These are phyloP conservation scores for Tetracladium marchalianum DNA, from an alignment of 495 filamentous ascomycete species.

Conservation along the genomic window DNA sequence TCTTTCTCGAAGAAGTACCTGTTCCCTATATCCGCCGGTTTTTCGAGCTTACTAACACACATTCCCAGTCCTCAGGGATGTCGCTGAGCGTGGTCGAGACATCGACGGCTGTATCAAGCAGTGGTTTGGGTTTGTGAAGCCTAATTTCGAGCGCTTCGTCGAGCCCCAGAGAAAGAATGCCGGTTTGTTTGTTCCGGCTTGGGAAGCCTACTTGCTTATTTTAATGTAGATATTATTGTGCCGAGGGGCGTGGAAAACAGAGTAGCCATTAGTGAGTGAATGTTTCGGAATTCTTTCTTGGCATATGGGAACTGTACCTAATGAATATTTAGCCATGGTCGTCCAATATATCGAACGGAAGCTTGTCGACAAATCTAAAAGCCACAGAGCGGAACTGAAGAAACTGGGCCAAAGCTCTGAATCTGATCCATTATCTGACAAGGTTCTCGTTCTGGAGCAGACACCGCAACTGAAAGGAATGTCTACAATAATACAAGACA, in stretches of 20 bases:
- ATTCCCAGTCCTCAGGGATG: constrained; percentile 70
- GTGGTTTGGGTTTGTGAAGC: constrained; percentile 94
- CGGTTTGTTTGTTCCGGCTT: constrained; percentile 26
- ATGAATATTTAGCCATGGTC: constrained; percentile 59
- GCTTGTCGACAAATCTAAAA: constrained; percentile 72
- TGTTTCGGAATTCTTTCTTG: not conserved
- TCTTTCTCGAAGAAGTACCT: constrained; percentile 78
- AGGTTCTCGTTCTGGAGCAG: constrained; percentile 59
- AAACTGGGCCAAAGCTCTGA: constrained; percentile 58
- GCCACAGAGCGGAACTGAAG: constrained; percentile 66
- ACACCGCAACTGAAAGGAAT: constrained; percentile 75
- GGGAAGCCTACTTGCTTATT: constrained; percentile 2
- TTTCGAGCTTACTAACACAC: not conserved
- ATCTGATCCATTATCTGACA: constrained; percentile 60
- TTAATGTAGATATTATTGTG: constrained; percentile 72
- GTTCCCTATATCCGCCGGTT: not conserved
- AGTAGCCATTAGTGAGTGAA: constrained; percentile 70
- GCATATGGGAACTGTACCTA: not conserved
- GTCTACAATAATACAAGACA: constrained; percentile 82
- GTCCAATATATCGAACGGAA: constrained; percentile 79
- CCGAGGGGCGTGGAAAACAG: constrained; percentile 88
- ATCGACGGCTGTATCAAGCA: constrained; percentile 96
- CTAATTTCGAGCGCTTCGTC: constrained; percentile 83
- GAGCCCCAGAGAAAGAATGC: constrained; percentile 81
- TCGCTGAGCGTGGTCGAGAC: constrained; percentile 72